phyloP scores from a whole-genome alignment of 2,329 filamentous ascomycete genomes.

The Colletotrichum kahawae region DNA sequence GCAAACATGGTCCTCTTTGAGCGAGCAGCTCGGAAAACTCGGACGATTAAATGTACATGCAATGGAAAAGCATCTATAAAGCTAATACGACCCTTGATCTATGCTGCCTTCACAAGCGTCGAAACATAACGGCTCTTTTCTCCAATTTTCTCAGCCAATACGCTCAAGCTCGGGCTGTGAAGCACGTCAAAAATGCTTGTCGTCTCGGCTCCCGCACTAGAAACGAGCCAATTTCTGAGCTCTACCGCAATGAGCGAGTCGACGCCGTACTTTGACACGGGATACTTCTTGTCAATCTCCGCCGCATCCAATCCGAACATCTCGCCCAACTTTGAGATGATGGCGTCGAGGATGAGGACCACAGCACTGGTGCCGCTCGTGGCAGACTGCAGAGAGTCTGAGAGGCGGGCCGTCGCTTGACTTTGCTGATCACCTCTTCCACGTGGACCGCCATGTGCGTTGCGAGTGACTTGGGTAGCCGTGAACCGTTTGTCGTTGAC shows the following conservation, averaged over 20 bases:
- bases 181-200: constrained; percentile 17
- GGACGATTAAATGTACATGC: neutral
- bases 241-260: constrained; percentile 37
- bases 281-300: constrained; percentile 28
- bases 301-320: constrained; percentile 28
- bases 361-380: neutral
- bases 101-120: neutral
- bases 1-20: neutral
- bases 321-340: constrained; percentile 28
- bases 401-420: neutral
- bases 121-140: constrained; percentile 5
- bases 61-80: neutral
- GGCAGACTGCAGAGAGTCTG: neutral
- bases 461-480: neutral
- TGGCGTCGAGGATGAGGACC: constrained; percentile 1
- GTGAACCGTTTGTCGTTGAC: constrained; percentile 1
- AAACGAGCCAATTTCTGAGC: constrained; percentile 32
- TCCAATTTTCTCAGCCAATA: constrained; percentile 2
- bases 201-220: constrained; percentile 7
- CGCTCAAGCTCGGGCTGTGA: constrained; percentile 3
- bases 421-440: neutral
- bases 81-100: neutral
- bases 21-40: neutral
- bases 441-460: neutral
- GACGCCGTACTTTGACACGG: constrained; percentile 29